These are phyloP conservation scores for Coffea humblotiana DNA, from an alignment of 305 asterid species.

Conservation along the genomic window DNA sequence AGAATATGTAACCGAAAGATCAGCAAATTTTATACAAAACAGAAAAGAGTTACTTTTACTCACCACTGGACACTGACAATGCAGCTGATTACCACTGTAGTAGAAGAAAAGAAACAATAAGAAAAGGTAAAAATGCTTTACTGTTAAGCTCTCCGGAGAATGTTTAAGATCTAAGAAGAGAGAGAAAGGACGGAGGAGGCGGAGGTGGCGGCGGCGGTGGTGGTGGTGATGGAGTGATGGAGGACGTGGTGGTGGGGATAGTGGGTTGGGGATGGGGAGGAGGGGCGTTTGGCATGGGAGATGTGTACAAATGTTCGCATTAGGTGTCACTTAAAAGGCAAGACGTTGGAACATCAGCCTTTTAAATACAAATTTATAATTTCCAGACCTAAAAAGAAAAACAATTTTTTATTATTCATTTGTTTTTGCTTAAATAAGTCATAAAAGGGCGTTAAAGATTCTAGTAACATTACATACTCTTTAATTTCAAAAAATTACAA, in stretches of 20 bases:
- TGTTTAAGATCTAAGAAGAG: conserved; percentile 21
- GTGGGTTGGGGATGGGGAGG: not conserved
- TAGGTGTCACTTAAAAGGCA: conserved; percentile 35
- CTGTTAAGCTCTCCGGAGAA: not conserved
- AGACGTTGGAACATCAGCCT: conserved; percentile 33
- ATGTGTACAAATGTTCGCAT: conserved; percentile 23
- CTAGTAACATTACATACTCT: no score
- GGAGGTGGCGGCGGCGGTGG: not conserved
- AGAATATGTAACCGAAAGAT: conserved; percentile 6
- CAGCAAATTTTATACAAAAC: not conserved
- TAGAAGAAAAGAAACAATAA: not conserved
- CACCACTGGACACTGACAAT: conserved; percentile 23
- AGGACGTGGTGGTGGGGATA: conserved; percentile 5
- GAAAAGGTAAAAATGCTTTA: not conserved
- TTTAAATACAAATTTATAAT: conserved; percentile 9
- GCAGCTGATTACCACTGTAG: not conserved
- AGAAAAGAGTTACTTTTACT: not conserved
- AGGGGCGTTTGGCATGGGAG: conserved; percentile 3
- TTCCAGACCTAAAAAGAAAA: not conserved
- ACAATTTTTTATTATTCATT: not conserved
- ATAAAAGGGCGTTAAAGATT: no score
- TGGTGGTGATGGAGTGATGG: conserved; percentile 1
- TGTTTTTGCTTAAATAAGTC: not conserved
- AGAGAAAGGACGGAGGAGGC: not conserved
- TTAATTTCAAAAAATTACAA: no score